A percentile compares a stretch with the other conserved stretches of the same genome.
These are phyloP conservation scores for Nemania abortiva DNA, from an alignment of 2,329 filamentous ascomycete genomes.

Conservation along the genomic window DNA sequence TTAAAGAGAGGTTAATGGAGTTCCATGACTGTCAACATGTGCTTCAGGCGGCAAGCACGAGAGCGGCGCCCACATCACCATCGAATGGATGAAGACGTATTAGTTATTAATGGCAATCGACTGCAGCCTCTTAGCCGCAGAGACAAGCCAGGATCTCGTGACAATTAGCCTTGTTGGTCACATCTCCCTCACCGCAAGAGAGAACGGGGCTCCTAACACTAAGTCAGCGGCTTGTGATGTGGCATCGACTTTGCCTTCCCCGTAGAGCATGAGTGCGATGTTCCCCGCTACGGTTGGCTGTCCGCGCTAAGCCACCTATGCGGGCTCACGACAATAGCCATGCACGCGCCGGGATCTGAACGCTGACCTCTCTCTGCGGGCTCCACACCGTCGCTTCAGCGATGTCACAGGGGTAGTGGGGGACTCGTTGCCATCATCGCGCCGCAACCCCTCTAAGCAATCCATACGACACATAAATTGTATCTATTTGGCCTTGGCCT, in stretches of 20 bases:
- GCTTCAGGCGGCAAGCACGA: too few relatives aligned
- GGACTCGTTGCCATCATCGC: not conserved
- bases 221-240: not conserved
- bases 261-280: not conserved
- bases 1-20: too few relatives aligned
- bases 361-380: not conserved
- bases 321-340: not conserved
- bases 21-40: too few relatives aligned
- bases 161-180: too few relatives aligned
- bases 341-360: not conserved
- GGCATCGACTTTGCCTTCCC: not conserved
- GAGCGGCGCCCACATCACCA: too few relatives aligned
- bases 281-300: not conserved
- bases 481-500: not conserved
- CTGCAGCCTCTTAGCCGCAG: too few relatives aligned
- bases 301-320: too few relatives aligned
- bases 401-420: not conserved
- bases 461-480: not conserved
- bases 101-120: too few relatives aligned
- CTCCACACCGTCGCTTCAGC: not conserved
- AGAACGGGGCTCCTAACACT: not conserved
- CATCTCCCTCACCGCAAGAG: not conserved
- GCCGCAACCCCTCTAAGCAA: not conserved
- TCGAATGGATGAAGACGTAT: too few relatives aligned
- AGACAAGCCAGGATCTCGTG: too few relatives aligned